Evolutionary conservation across 306 rosid genomes (phyloP).

Genomic region (Potentilla sterilis): DNA sequence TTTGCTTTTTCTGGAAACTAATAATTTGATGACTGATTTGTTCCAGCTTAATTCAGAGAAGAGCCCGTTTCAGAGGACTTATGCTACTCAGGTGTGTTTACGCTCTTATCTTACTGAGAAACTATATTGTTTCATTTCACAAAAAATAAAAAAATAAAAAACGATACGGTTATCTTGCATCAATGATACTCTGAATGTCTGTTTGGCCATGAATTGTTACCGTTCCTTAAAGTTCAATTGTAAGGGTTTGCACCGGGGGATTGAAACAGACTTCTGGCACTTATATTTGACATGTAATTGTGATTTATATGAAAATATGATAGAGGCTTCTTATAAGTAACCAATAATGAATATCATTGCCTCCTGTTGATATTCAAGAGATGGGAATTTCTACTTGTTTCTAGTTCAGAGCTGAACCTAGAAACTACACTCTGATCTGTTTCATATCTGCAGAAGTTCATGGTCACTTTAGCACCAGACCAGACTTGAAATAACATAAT

Average conservation of each 20-base stretch:
- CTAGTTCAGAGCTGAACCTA: background rate
- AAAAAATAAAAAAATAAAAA: no score
- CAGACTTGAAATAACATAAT: background rate
- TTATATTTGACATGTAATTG: background rate
- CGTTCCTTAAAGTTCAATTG: background rate
- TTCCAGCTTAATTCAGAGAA: conserved; percentile 92
- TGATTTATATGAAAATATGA: no score
- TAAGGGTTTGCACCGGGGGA: background rate
- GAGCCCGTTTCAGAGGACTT: conserved; percentile 98
- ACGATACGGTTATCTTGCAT: background rate
- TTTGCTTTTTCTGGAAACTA: conserved; percentile 7
- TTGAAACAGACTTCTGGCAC: background rate
- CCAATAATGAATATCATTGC: background rate
- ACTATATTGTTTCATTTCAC: background rate
- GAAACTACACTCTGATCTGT: background rate
- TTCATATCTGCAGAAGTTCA: background rate
- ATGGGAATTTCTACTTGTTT: background rate
- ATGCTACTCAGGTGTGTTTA: conserved; percentile 82
- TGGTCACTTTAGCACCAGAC: background rate
- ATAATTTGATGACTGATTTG: conserved; percentile 25
- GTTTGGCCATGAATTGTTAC: background rate
- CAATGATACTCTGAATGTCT: background rate
- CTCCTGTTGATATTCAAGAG: background rate
- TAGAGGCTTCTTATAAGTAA: background rate
- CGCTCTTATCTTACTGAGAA: conserved; percentile 20